Conservation (phyloP, 1,139 yeast species). For the Candida glucosophila region DNA sequence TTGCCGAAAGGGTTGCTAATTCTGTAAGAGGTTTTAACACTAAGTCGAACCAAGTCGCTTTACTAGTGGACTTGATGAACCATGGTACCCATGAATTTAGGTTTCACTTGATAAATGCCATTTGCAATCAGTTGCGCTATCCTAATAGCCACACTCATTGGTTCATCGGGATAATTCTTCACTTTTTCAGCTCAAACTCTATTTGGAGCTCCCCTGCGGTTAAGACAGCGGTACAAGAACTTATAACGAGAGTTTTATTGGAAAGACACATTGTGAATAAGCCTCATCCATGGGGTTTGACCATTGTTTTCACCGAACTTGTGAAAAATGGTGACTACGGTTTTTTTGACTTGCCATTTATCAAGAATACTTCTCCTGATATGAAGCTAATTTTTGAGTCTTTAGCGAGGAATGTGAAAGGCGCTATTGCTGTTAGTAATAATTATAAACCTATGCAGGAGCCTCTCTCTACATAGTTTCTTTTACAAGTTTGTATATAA, state of each 20-base stretch:
- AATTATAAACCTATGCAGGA: no score
- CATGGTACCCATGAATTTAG: constrained; percentile 65
- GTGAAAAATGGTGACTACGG: constrained; percentile 61
- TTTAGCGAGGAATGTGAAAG: constrained; percentile 37
- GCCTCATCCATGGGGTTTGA: constrained; percentile 97
- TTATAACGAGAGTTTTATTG: constrained; percentile 71
- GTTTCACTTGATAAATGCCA: constrained; percentile 67
- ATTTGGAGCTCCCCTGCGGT: constrained; percentile 38
- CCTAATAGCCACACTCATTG: constrained; percentile 92
- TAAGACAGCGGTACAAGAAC: constrained; percentile 60
- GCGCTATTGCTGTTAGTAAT: no score
- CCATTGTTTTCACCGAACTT: constrained; percentile 75
- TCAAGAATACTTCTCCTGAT: constrained; percentile 60
- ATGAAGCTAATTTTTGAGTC: constrained; percentile 47
- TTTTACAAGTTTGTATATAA: no score
- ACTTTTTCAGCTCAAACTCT: constrained; percentile 56
- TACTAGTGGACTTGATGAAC: constrained; percentile 61
- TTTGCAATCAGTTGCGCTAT: constrained; percentile 85
- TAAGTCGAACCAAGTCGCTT: constrained; percentile 62
- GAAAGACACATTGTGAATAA: constrained; percentile 84
- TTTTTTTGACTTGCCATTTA: constrained; percentile 69
- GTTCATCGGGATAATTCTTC: constrained; percentile 65
- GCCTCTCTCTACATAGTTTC: no score
- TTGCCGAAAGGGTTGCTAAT: constrained; percentile 40
- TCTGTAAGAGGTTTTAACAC: constrained; percentile 47